A percentile compares a stretch with the other conserved stretches of the same genome.
phyloP scores from a whole-genome alignment of 257 asterid genomes.

The Solanum bulbocastanum region DNA sequence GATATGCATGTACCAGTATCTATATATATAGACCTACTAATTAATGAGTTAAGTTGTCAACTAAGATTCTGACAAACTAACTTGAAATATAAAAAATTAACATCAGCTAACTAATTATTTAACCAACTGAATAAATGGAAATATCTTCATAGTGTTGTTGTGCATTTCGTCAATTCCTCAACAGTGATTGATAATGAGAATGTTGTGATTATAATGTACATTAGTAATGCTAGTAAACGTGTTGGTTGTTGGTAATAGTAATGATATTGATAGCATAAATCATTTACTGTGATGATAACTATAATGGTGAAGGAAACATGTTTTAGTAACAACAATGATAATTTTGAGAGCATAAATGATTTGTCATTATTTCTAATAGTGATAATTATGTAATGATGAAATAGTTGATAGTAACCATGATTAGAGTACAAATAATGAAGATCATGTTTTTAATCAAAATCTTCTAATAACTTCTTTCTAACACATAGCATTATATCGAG shows the following conservation, averaged over 20 bases:
- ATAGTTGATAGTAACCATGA: neutral
- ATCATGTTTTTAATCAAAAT: neutral
- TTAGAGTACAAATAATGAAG: neutral
- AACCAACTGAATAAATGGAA: too few relatives aligned
- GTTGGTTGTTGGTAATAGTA: neutral
- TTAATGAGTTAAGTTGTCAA: too few relatives aligned
- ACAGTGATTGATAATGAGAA: neutral
- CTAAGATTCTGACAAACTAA: too few relatives aligned
- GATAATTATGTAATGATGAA: neutral
- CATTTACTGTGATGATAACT: neutral
- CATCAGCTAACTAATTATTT: too few relatives aligned
- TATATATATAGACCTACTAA: too few relatives aligned
- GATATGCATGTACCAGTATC: too few relatives aligned
- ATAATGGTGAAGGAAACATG: neutral
- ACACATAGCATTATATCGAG: neutral
- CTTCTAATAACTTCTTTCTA: too few relatives aligned
- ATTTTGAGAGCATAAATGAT: neutral
- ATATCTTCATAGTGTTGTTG: too few relatives aligned
- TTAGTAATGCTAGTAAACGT: fast-evolving
- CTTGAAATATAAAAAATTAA: too few relatives aligned
- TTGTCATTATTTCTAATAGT: neutral
- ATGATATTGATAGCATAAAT: neutral
- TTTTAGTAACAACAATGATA: neutral
- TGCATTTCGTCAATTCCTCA: too few relatives aligned
- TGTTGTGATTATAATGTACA: neutral